phyloP scores from a whole-genome alignment of 306 rosid genomes.

The Quercus suber region DNA sequence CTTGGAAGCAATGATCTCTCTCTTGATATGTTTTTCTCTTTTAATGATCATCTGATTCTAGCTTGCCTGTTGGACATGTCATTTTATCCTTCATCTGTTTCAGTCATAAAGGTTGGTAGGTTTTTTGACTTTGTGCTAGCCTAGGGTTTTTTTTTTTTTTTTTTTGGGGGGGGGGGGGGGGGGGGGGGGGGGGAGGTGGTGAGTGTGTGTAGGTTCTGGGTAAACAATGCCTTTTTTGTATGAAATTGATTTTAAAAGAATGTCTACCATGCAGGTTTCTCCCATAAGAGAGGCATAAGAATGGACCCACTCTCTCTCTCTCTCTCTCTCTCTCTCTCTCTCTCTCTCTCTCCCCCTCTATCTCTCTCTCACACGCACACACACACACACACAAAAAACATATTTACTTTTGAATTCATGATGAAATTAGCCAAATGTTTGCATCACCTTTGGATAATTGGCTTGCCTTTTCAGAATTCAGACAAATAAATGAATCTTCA shows the following conservation, averaged over 20 bases:
- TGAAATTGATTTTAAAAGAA: background rate
- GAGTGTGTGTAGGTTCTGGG: background rate
- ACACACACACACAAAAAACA: too few species aligned
- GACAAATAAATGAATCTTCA: too few species aligned
- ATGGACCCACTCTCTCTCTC: too few species aligned
- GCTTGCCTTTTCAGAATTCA: too few species aligned
- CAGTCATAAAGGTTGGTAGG: background rate
- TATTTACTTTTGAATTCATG: too few species aligned
- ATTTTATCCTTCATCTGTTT: background rate
- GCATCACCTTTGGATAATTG: too few species aligned
- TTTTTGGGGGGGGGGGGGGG: too few species aligned
- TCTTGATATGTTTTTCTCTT: background rate
- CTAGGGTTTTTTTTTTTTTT: too few species aligned
- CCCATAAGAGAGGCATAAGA: slow-evolving; percentile 57
- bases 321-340: too few species aligned
- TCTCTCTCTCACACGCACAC: too few species aligned
- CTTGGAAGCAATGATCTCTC: background rate
- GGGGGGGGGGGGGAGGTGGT: accelerated
- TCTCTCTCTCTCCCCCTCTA: too few species aligned
- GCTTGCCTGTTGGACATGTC: background rate
- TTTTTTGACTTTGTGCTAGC: background rate
- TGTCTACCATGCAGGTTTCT: background rate
- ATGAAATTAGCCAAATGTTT: too few species aligned
- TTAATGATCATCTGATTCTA: background rate
- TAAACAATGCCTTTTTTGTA: background rate